Conservation (phyloP, 2,329 filamentous ascomycete species). For the Cladosporium sp. region DNA sequence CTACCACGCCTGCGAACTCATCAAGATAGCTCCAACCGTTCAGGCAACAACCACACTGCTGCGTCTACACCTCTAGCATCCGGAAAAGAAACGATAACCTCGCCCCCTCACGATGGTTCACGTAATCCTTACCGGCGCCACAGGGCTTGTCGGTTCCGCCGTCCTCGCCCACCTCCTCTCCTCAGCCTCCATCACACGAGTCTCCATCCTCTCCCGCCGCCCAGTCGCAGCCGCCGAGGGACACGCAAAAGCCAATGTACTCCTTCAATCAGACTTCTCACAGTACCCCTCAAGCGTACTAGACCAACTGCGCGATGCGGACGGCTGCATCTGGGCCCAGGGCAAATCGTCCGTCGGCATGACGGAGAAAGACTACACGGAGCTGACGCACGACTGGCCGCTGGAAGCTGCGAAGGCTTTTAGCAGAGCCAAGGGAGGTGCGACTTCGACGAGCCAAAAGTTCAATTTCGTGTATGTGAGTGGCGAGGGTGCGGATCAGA, state of each 20-base stretch:
- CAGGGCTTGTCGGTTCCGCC: constrained; percentile 38
- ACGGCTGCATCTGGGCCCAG: constrained; percentile 70
- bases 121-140: constrained; percentile 43
- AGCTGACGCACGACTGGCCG: constrained; percentile 65
- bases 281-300: constrained; percentile 57
- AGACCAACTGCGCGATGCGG: constrained; percentile 57
- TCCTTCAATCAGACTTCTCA: constrained; percentile 64
- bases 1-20: too few relatives aligned
- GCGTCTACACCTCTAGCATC: too few relatives aligned
- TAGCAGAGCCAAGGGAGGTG: constrained; percentile 47
- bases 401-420: constrained; percentile 56
- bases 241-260: constrained; percentile 60
- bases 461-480: constrained; percentile 72
- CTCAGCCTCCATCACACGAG: constrained; percentile 52
- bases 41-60: too few relatives aligned
- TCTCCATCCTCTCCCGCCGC: constrained; percentile 64
- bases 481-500: constrained; percentile 56
- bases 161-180: constrained; percentile 36
- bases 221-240: constrained; percentile 60
- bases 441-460: neutral
- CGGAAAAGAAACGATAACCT: too few relatives aligned
- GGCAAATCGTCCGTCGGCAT: constrained; percentile 49
- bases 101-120: constrained; percentile 26
- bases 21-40: neutral
- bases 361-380: constrained; percentile 47